These are phyloP conservation scores for Pseudonitzschia pungens DNA, from an alignment of 108 stramenopile species.

Conservation along the genomic window DNA sequence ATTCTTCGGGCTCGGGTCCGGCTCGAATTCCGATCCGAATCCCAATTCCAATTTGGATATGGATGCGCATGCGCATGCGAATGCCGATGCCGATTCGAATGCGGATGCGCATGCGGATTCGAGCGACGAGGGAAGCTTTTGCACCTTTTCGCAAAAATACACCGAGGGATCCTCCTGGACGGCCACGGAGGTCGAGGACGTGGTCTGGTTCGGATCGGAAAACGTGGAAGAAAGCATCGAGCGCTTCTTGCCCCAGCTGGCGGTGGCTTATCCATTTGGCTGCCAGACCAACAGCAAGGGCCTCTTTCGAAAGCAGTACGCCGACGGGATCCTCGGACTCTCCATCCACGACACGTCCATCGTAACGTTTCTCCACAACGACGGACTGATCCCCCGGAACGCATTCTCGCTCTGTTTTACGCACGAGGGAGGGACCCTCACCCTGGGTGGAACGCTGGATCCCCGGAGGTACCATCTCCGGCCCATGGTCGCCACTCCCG, in stretches of 20 bases:
- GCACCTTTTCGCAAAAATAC: slow-evolving; percentile 63
- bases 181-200: slow-evolving; percentile 74
- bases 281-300: slow-evolving; percentile 89
- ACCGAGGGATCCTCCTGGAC: slow-evolving; percentile 76
- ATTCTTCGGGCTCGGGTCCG: background rate
- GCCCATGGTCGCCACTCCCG: slow-evolving; percentile 58
- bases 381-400: slow-evolving; percentile 48
- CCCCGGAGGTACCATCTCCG: slow-evolving; percentile 37
- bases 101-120: background rate
- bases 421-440: slow-evolving; percentile 49
- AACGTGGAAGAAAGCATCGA: slow-evolving; percentile 30
- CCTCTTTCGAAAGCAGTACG: slow-evolving; percentile 90
- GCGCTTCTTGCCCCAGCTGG: slow-evolving; percentile 26
- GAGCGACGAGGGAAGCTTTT: slow-evolving; percentile 10
- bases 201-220: slow-evolving; percentile 61
- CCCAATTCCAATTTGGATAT: background rate
- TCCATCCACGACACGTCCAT: slow-evolving; percentile 63
- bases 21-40: background rate
- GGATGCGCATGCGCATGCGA: too few species aligned
- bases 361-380: slow-evolving; percentile 34
- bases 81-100: background rate
- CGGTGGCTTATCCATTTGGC: slow-evolving; percentile 87
- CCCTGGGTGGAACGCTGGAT: slow-evolving; percentile 55
- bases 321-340: slow-evolving; percentile 96
- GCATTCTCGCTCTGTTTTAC: slow-evolving; percentile 75